These are phyloP conservation scores for Leccinum broughii DNA, from an alignment of 768 basidiomycete genomes.

Conservation along the genomic window DNA sequence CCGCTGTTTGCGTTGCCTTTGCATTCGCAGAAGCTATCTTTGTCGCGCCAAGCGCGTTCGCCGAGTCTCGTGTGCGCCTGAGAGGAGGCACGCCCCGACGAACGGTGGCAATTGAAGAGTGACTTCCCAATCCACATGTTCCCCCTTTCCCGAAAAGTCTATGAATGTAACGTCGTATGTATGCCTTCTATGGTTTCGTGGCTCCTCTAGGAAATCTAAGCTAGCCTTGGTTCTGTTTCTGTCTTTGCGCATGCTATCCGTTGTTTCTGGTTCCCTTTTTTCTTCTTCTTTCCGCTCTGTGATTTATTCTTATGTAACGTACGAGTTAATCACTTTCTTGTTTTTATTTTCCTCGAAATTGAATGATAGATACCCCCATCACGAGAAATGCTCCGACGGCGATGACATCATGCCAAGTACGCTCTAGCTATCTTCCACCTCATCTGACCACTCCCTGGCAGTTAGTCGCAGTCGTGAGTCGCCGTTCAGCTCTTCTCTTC, in stretches of 20 bases:
- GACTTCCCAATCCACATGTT: not conserved
- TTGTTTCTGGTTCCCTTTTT: slow-evolving; percentile 6
- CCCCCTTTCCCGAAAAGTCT: not conserved
- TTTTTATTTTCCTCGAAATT: not conserved
- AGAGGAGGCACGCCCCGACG: slow-evolving; percentile 27
- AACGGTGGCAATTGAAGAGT: slow-evolving; percentile 23
- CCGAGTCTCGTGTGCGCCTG: slow-evolving; percentile 29
- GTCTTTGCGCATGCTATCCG: slow-evolving; percentile 21
- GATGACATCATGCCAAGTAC: too few relatives aligned
- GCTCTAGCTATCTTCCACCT: too few relatives aligned
- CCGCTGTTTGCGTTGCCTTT: slow-evolving; percentile 58
- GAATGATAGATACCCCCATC: too few relatives aligned
- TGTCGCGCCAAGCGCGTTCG: slow-evolving; percentile 42
- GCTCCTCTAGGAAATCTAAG: slow-evolving; percentile 4
- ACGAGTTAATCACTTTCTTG: slow-evolving; percentile 10
- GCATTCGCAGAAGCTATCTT: slow-evolving; percentile 68
- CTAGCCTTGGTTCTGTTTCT: slow-evolving; percentile 10
- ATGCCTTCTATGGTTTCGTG: not conserved
- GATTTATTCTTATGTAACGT: slow-evolving; percentile 20
- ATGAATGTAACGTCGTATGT: slow-evolving; percentile 5
- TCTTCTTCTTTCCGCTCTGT: slow-evolving; percentile 13
- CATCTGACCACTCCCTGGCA: too few relatives aligned
- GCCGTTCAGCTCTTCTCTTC: too few relatives aligned
- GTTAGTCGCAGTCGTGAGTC: too few relatives aligned
- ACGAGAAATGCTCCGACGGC: too few relatives aligned